Percentiles rank a stretch among this genome's conserved stretches.
Conservation (phyloP, 2,329 filamentous ascomycete genomes). For the Aspergillus aculeatinus region DNA sequence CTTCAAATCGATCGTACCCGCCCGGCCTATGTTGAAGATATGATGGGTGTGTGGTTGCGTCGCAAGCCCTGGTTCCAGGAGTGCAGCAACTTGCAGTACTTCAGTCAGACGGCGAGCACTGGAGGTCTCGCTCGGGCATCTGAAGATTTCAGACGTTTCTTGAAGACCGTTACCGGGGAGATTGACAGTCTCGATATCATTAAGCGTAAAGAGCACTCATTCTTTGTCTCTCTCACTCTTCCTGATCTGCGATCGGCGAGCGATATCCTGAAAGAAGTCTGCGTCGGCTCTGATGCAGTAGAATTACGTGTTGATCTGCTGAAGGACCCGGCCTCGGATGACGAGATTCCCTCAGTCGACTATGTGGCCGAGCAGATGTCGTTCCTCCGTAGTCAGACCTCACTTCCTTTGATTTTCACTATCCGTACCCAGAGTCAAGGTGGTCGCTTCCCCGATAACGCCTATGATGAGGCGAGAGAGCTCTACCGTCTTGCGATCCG, state of each 20-base stretch:
- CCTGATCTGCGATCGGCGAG: slow-evolving; percentile 67
- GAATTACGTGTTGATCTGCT: slow-evolving; percentile 92
- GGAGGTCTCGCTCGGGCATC: slow-evolving; percentile 54
- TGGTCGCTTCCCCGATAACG: slow-evolving; percentile 79
- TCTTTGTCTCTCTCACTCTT: slow-evolving; percentile 89
- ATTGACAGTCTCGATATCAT: slow-evolving; percentile 55
- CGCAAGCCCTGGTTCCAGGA: slow-evolving; percentile 86
- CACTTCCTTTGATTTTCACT: slow-evolving; percentile 87
- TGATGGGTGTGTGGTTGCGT: slow-evolving; percentile 84
- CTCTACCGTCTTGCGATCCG: slow-evolving; percentile 78
- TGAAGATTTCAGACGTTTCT: slow-evolving; percentile 71
- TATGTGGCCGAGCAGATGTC: slow-evolving; percentile 81
- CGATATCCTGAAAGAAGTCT: slow-evolving; percentile 67
- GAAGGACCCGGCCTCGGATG: slow-evolving; percentile 62
- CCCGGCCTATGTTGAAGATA: slow-evolving; percentile 89
- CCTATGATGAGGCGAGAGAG: slow-evolving; percentile 66
- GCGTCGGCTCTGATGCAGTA: slow-evolving; percentile 86
- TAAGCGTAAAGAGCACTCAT: slow-evolving; percentile 69
- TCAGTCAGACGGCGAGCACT: slow-evolving; percentile 67
- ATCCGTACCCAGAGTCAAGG: slow-evolving; percentile 83
- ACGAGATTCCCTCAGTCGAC: slow-evolving; percentile 64
- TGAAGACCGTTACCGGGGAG: slow-evolving; percentile 67
- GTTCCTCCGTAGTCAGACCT: slow-evolving; percentile 68
- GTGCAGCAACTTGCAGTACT: slow-evolving; percentile 93
- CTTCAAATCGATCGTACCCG: slow-evolving; percentile 84